Evolutionary conservation across 768 basidiomycete genomes (phyloP), one percentile per base, ranked within the genome.

Genomic region (Suillus alpinus): DNA sequence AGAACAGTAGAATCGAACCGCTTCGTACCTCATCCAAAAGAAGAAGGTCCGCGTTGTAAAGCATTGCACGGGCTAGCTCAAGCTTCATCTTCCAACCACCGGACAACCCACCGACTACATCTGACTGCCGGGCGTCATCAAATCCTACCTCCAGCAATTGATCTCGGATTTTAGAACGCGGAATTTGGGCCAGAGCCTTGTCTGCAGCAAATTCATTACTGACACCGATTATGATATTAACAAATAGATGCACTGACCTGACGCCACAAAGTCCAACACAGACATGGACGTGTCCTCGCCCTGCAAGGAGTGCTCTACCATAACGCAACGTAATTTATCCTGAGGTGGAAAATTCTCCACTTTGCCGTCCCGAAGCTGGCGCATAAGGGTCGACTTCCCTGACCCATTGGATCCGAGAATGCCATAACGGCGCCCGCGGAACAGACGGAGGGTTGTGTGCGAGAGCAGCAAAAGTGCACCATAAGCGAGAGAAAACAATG

Each of bases 51-150:
- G 92, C 95, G 67, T 95, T 94, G 79, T 96, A 95, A 56, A 98
- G 79, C 94, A 98, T 98, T 13, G 95, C 96, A 66, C 95, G 81
- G 8, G 94, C 94, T 43, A 98, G 83, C 73, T 98, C 95, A 57
- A 98, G 84, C 76, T 97, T 97, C 95, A 98, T 98, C 80, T 98
- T 98, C 95, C 95, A 98, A 46, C 96, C 95, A 68, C 96, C 96
- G 14, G 95, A 97, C 62, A 98, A 80, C 44, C 92, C 89, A 52
- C 91, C 94, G 62, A 98, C 95, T 56, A 84, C 78, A 67, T 96
- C 92, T 43, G 83, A 77, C 77, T 98, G 95, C 61, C 92, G 83
- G 51, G 79, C 82, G 66, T 91, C 92, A 69, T 94, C 90, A 71
- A 98, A 98, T 56, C 96, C 96, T 57, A 98, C 95, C 68, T 91